Evolutionary conservation across 2,329 filamentous ascomycete species (phyloP).

Genomic region (Elsinoe perseae): DNA sequence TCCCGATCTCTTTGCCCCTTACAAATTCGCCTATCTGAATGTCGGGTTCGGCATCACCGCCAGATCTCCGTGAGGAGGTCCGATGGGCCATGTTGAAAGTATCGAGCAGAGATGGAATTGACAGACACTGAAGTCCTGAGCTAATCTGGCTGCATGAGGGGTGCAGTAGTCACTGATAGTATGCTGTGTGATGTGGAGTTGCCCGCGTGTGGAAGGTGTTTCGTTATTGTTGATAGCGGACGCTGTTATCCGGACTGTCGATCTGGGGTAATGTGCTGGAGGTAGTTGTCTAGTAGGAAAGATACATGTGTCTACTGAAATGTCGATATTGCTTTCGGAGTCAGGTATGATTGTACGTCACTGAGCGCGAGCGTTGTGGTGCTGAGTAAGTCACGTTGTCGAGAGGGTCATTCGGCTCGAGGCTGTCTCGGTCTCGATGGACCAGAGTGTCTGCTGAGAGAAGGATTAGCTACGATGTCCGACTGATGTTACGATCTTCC

Average conservation of each 20-base stretch:
- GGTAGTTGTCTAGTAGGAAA: neutral
- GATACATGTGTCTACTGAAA: neutral
- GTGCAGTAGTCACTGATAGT: neutral
- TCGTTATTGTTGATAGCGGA: slow-evolving; percentile 3
- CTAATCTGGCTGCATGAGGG: slow-evolving; percentile 12
- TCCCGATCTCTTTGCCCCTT: slow-evolving; percentile 83
- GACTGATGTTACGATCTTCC: neutral
- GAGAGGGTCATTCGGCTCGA: slow-evolving; percentile 12
- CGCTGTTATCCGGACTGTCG: slow-evolving; percentile 4
- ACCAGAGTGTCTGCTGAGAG: slow-evolving; percentile 13
- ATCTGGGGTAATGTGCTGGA: slow-evolving; percentile 7
- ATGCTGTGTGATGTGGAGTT: neutral
- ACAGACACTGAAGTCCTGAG: neutral
- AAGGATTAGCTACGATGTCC: slow-evolving; percentile 6
- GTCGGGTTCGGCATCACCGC: slow-evolving; percentile 26
- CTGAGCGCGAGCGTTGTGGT: slow-evolving; percentile 10
- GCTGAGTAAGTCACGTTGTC: slow-evolving; percentile 16
- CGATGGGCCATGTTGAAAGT: slow-evolving; percentile 9
- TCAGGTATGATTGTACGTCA: neutral
- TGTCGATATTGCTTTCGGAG: neutral
- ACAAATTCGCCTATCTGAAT: slow-evolving; percentile 65
- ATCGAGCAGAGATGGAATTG: neutral
- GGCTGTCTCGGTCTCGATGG: slow-evolving; percentile 15
- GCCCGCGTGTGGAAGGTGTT: neutral
- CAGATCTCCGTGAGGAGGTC: slow-evolving; percentile 12